These are phyloP conservation scores for Heterobasidion parviporum DNA, from an alignment of 1,284 basidiomycete species.

Conservation along the genomic window DNA sequence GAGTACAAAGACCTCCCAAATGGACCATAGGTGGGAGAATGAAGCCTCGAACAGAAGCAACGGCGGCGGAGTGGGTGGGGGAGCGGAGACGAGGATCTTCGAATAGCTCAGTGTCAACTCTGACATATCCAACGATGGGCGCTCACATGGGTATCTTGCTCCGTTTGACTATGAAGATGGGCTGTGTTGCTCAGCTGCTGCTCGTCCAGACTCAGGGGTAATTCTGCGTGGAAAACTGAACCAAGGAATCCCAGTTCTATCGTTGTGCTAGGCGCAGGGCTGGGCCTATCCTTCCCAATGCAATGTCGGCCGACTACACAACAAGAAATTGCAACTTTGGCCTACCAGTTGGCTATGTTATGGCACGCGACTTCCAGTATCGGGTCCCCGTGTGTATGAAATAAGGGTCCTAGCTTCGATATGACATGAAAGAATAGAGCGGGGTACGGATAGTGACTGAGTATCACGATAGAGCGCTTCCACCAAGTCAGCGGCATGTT, in stretches of 20 bases:
- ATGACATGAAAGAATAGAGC: constrained; percentile 71
- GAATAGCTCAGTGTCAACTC: too few species aligned
- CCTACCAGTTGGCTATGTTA: constrained; percentile 81
- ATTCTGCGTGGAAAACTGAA: constrained; percentile 59
- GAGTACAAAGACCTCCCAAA: constrained; percentile 89
- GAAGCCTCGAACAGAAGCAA: constrained; percentile 70
- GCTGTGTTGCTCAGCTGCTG: constrained; percentile 48
- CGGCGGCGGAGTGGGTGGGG: constrained; percentile 61
- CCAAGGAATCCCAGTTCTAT: constrained; percentile 80
- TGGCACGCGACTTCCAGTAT: constrained; percentile 84
- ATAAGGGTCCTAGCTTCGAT: constrained; percentile 68
- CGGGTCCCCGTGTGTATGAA: constrained; percentile 65
- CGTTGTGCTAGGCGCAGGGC: constrained; percentile 50
- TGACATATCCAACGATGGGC: too few species aligned
- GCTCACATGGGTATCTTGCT: constrained; percentile 29
- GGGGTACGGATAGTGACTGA: constrained; percentile 81
- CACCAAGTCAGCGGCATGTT: background rate
- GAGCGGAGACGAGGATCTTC: constrained; percentile 74
- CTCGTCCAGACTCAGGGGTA: constrained; percentile 64
- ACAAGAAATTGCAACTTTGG: constrained; percentile 7
- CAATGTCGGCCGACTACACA: constrained; percentile 8
- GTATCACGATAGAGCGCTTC: constrained; percentile 79
- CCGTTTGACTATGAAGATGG: constrained; percentile 21
- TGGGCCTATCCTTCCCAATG: constrained; percentile 56
- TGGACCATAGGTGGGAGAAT: constrained; percentile 78